Base-by-base conservation (phyloP, 1,139 yeast species). In the Pichia sp. region DNA sequence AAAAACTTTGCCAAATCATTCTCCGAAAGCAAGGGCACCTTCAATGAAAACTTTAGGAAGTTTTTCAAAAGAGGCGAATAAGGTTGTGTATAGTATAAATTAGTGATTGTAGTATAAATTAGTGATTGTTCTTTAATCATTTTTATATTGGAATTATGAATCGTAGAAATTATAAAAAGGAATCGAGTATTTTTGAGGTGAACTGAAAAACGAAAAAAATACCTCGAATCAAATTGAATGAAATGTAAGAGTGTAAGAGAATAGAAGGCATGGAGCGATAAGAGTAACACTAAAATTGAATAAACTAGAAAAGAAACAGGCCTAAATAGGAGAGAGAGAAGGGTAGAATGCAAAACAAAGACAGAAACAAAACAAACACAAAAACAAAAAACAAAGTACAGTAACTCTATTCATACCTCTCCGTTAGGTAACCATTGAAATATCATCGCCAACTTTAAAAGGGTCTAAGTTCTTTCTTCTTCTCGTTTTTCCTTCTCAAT, bases 41-140 rank as follows among this genome's bases (percentile, higher is more conserved):
- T 68, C 38, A 69, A 69, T 52, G 72, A 70, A 52, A 69, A 69
- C 50, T 66, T 69, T 45, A 70, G 70, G 34, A 68, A 69, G 58
- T 63, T 69, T 48, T 69, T 69, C 59, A 67, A 69, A 49, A 62
- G 69, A 54, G 59, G 59, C 14, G 57, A 56, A 10, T 55, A 31
- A 46, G 17, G 7, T 31, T 12, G 34, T 4, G n/a, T 12, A 14
- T 36, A 36, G 40, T 16, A 14, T 14, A 14, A 36, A 6, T 33
- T 16, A 49, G 4, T 10, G 16, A 46, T 10, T 5, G 38, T 38
- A 38, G 14, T 8, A 41, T 8, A 41, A 41, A 27, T 20, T 38
- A 38, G 12, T 30, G 42, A 47, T 48, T 44, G 36, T 45, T 45
- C 41, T 42, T 49, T 47, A 30, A 44, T 34, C 47, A 49, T 24